Percentiles rank a stretch among this genome's conserved stretches.
Evolutionary conservation across 805 yeast species (phyloP).

Genomic region (Zygosaccharomyces lentus): DNA sequence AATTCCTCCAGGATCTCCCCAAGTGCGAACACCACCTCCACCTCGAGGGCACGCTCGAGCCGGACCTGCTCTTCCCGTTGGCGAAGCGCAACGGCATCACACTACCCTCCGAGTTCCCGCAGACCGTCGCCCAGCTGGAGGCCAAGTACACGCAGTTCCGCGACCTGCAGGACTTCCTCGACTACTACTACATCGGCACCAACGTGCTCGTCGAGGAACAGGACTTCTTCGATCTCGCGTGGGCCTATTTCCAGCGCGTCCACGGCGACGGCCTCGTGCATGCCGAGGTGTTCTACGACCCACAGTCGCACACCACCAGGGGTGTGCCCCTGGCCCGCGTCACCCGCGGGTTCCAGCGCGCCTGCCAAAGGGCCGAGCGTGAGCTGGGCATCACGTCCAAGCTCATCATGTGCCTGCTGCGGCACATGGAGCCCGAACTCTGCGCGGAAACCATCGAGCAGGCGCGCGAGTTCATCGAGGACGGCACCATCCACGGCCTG

Average conservation of each 20-base stretch:
- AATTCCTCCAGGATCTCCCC: conserved; percentile 65
- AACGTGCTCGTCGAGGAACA: conserved; percentile 62
- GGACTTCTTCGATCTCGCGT: conserved; percentile 76
- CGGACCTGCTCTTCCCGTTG: conserved; percentile 63
- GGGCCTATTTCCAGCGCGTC: conserved; percentile 62
- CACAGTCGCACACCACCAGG: conserved; percentile 76
- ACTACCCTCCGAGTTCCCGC: conserved; percentile 63
- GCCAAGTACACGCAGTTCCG: conserved; percentile 57
- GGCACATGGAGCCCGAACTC: conserved; percentile 63
- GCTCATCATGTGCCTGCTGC: conserved; percentile 74
- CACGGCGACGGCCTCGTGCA: conserved; percentile 57
- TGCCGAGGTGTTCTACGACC: conserved; percentile 78
- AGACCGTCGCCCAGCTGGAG: conserved; percentile 51
- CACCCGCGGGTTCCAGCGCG: conserved; percentile 61
- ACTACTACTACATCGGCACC: conserved; percentile 78
- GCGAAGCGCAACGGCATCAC: conserved; percentile 59
- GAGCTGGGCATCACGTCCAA: conserved; percentile 63
- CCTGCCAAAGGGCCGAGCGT: conserved; percentile 55
- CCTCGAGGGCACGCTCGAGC: conserved; percentile 77
- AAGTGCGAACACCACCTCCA: conserved; percentile 88
- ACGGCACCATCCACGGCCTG: conserved; percentile 65
- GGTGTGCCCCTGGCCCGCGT: conserved; percentile 57
- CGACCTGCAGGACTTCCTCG: conserved; percentile 72
- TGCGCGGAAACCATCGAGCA: conserved; percentile 54
- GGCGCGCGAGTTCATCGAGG: conserved; percentile 48